A percentile compares a stretch with the other conserved stretches of the same genome.
Evolutionary conservation across 208 protist species (phyloP).

Genomic region (Porcisia deanei): DNA sequence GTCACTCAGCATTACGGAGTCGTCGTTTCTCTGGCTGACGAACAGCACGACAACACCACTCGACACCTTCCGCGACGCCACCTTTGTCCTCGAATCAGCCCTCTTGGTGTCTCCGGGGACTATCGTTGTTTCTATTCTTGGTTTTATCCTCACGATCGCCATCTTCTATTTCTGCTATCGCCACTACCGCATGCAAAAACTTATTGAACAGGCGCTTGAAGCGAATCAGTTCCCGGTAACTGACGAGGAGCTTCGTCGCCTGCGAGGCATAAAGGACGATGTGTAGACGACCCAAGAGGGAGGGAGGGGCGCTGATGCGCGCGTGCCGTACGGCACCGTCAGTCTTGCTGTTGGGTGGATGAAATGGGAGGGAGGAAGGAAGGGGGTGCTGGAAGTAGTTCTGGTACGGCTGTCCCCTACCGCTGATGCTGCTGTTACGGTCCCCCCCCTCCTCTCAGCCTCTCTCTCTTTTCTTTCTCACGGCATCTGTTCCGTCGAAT

Average conservation of each 20-base stretch:
- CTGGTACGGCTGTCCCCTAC: no score
- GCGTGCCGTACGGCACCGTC: no score
- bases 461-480: no score
- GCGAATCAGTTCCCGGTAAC: constrained; percentile 74
- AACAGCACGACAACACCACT: constrained; percentile 51
- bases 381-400: no score
- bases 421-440: no score
- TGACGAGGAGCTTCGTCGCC: constrained; percentile 71
- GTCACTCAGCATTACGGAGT: constrained; percentile 32
- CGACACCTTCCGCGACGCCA: constrained; percentile 83
- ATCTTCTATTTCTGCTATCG: constrained; percentile 87
- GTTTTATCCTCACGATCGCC: constrained; percentile 77
- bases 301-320: no score
- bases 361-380: no score
- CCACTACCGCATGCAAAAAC: constrained; percentile 81
- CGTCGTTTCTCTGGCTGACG: constrained; percentile 68
- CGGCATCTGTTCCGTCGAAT: no score
- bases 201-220: constrained; percentile 77
- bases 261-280: constrained; percentile 45
- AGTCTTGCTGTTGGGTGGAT: no score
- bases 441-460: no score
- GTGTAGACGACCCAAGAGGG: constrained; percentile 14
- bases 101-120: constrained; percentile 71
- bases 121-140: constrained; percentile 81
- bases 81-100: constrained; percentile 73